These are phyloP conservation scores for Trichoderma koningiopsis DNA, from an alignment of 2,329 filamentous ascomycete species.

Conservation along the genomic window DNA sequence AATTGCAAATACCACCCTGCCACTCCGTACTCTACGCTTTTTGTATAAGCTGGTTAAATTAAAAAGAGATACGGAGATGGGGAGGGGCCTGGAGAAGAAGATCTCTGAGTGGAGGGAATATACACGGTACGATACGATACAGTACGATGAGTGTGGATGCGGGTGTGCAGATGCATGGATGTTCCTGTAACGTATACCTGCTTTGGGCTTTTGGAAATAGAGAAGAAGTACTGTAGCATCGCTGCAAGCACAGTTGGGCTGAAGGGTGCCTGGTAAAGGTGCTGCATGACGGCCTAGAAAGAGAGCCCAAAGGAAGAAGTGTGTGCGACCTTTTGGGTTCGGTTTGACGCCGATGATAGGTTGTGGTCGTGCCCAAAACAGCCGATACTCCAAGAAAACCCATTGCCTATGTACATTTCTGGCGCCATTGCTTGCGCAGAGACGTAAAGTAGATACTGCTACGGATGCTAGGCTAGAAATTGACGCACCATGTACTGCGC, in stretches of 20 bases:
- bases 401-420: not conserved
- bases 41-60: not conserved
- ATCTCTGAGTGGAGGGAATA: not conserved
- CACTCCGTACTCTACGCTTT: not conserved
- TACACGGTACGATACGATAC: not conserved
- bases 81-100: not conserved
- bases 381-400: not conserved
- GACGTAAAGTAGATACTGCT: not conserved
- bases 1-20: not conserved
- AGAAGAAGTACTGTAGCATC: not conserved
- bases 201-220: not conserved
- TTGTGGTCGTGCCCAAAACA: not conserved
- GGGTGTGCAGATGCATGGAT: not conserved
- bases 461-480: not conserved
- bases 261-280: not conserved
- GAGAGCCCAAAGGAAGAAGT: not conserved
- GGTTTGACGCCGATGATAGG: not conserved
- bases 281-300: not conserved
- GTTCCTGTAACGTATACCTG: not conserved
- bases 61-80: not conserved
- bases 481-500: not conserved
- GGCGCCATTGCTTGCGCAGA: not conserved
- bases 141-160: not conserved
- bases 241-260: not conserved
- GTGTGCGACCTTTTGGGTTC: not conserved